Percentiles rank a stretch among this genome's conserved stretches.
Evolutionary conservation across 2,329 filamentous ascomycete genomes (phyloP).

Genomic region (Penicillium glabrum): DNA sequence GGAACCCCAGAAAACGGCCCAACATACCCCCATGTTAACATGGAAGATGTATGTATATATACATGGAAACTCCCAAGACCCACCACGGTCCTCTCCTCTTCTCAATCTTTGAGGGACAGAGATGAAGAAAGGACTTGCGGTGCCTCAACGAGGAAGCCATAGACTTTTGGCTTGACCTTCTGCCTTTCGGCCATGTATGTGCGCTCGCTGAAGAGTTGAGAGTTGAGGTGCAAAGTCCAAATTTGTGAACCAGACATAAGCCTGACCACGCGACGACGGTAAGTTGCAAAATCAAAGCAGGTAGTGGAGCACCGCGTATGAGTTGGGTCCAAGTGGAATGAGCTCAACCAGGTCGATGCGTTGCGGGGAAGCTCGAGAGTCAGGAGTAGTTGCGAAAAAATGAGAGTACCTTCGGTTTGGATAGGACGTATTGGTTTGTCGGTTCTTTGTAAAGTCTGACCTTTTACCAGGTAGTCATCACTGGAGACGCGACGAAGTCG

Average conservation of each 20-base stretch:
- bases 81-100: not conserved
- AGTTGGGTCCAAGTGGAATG: constrained; percentile 1
- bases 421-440: constrained; percentile 4
- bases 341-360: not conserved
- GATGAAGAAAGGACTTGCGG: not conserved
- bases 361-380: not conserved
- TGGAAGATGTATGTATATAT: not conserved
- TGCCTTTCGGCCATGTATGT: not conserved
- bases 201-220: not conserved
- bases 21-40: not conserved
- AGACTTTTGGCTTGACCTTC: not conserved
- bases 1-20: constrained; percentile 42
- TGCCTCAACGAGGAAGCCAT: not conserved
- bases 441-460: constrained; percentile 41
- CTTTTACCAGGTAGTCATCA: constrained; percentile 50
- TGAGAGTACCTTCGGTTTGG: constrained; percentile 26
- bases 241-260: not conserved
- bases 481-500: constrained; percentile 30
- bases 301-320: not conserved
- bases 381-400: not conserved
- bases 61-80: not conserved
- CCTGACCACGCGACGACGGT: not conserved
- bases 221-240: not conserved
- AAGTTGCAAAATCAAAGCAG: not conserved
- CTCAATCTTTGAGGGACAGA: not conserved